Conservation (phyloP, 768 basidiomycete species). For the Clathrus columnatus region DNA sequence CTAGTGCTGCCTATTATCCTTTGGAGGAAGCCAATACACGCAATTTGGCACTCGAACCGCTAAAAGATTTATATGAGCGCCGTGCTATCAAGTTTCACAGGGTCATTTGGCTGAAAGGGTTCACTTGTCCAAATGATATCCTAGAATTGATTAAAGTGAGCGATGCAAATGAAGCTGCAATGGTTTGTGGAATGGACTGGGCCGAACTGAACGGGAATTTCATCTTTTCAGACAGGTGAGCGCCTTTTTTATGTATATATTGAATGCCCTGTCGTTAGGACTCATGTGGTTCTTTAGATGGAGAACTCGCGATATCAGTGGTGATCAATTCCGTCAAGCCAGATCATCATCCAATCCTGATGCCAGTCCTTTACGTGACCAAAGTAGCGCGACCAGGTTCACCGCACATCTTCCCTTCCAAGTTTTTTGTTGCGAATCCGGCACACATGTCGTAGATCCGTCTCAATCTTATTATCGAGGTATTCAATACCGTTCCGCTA, state of each 20-base stretch:
- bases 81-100: conserved; percentile 77
- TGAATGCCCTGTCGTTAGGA: background rate
- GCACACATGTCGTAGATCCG: conserved; percentile 95
- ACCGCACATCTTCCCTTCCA: conserved; percentile 93
- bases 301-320: conserved; percentile 96
- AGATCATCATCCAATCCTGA: conserved; percentile 87
- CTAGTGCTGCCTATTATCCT: conserved; percentile 86
- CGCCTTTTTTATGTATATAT: conserved; percentile 5
- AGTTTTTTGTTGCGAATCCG: conserved; percentile 97
- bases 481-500: conserved; percentile 74
- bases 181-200: conserved; percentile 99
- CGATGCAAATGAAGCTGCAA: conserved; percentile 83
- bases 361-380: conserved; percentile 88
- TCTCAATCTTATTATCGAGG: conserved; percentile 92
- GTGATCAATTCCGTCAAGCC: conserved; percentile 96
- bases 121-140: conserved; percentile 97
- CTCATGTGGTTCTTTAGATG: conserved; percentile 45
- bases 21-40: conserved; percentile 91
- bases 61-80: conserved; percentile 70
- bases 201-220: conserved; percentile 96
- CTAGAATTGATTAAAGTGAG: conserved; percentile 91
- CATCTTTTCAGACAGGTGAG: conserved; percentile 93
- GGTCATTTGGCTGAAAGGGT: conserved; percentile 97
- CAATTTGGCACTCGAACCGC: conserved; percentile 86
- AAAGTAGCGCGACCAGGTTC: conserved; percentile 72